These are phyloP conservation scores for Begonia masoniana DNA, from an alignment of 306 rosid genomes.

Conservation along the genomic window DNA sequence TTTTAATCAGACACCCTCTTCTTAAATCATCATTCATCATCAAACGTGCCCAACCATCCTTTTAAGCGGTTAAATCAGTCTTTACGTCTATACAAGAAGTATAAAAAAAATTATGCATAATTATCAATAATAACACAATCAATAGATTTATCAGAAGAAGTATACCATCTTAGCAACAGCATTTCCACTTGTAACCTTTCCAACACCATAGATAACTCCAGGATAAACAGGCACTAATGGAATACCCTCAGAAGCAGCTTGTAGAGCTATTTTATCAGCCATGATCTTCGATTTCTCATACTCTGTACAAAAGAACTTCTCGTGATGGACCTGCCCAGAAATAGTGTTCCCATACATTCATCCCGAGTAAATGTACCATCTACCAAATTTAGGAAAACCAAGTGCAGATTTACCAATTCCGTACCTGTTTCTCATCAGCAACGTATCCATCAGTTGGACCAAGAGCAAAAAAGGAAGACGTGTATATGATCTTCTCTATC, in stretches of 20 bases:
- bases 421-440: conserved; percentile 67
- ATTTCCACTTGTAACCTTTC: conserved; percentile 84
- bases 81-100: no score
- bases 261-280: conserved; percentile 60
- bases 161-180: conserved; percentile 53
- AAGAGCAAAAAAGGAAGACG: conserved; percentile 78
- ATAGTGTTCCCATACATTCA: no score
- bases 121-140: not conserved
- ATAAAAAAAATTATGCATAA: not conserved
- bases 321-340: conserved; percentile 44
- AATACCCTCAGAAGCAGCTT: conserved; percentile 58
- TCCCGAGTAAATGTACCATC: no score
- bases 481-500: conserved; percentile 57
- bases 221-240: conserved; percentile 67
- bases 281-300: conserved; percentile 74
- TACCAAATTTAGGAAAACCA: no score
- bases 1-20: no score
- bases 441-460: conserved; percentile 63
- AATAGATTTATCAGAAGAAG: conserved; percentile 4
- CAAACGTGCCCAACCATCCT: no score
- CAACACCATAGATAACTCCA: conserved; percentile 81
- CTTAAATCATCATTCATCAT: no score
- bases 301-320: conserved; percentile 71
- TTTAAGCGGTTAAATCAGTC: no score
- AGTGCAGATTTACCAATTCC: no score